These are phyloP conservation scores for Penicillium sclerotigenum DNA, from an alignment of 2,329 filamentous ascomycete genomes.

Conservation along the genomic window DNA sequence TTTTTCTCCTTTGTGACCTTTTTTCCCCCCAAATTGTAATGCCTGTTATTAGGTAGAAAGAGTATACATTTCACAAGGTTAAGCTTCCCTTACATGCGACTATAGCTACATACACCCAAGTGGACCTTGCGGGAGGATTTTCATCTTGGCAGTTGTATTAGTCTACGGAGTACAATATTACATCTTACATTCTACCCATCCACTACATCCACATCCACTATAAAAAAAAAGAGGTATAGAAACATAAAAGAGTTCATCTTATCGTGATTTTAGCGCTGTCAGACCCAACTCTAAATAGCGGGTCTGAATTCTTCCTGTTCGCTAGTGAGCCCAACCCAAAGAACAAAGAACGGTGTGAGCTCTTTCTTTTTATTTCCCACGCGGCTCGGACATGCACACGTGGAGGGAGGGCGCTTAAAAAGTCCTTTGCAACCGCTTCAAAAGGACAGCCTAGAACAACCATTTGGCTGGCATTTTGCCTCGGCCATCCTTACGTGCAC, in stretches of 20 bases:
- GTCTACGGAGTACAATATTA: not conserved
- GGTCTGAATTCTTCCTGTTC: slow-evolving; percentile 1
- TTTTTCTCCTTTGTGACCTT: not conserved
- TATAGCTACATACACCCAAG: too few relatives aligned
- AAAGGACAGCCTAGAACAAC: not conserved
- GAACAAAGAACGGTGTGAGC: slow-evolving; percentile 23
- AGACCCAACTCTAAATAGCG: slow-evolving; percentile 25
- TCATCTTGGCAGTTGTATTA: not conserved
- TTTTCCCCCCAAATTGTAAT: not conserved
- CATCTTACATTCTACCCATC: not conserved
- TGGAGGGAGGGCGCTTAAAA: slow-evolving; percentile 5
- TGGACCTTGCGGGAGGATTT: not conserved
- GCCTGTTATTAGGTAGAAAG: not conserved
- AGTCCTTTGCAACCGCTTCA: not conserved
- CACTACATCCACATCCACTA: not conserved
- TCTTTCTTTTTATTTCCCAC: not conserved
- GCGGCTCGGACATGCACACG: slow-evolving; percentile 14
- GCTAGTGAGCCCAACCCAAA: slow-evolving; percentile 1
- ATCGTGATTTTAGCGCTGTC: slow-evolving; percentile 25
- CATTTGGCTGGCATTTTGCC: not conserved
- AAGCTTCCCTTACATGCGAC: not conserved
- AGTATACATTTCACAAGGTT: not conserved
- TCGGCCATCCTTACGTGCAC: slow-evolving; percentile 21
- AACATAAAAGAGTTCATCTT: slow-evolving; percentile 14
- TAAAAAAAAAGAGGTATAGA: not conserved